Evolutionary conservation across 208 protist genomes (phyloP).

Genomic region (Polymyxa betae): DNA sequence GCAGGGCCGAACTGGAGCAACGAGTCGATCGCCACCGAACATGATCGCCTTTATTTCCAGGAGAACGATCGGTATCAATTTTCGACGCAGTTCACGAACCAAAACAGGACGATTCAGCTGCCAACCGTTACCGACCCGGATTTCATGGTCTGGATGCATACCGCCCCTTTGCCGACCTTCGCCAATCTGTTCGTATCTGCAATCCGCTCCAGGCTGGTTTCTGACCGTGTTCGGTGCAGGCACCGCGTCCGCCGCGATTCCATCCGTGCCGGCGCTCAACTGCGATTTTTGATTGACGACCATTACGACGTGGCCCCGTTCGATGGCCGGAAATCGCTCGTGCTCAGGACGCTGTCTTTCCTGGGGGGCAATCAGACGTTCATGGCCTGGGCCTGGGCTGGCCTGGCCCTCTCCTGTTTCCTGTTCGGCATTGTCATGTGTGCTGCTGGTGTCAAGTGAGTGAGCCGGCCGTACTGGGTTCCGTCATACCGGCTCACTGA

Average conservation of each 20-base stretch:
- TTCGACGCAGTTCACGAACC: too few species aligned
- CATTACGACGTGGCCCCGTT: background rate
- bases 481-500: too few species aligned
- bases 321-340: background rate
- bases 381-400: background rate
- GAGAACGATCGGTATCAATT: too few species aligned
- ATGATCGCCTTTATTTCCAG: too few species aligned
- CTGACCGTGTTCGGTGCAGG: too few species aligned
- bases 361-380: background rate
- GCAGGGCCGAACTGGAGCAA: too few species aligned
- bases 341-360: background rate
- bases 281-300: background rate
- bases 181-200: background rate
- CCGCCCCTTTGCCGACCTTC: background rate
- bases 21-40: too few species aligned
- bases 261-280: background rate
- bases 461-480: too few species aligned
- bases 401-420: background rate
- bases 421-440: background rate
- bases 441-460: too few species aligned
- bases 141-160: slow-evolving; percentile 2
- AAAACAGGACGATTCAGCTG: background rate
- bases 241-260: background rate
- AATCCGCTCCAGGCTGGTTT: too few species aligned
- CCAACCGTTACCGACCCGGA: background rate